A percentile compares a stretch with the other conserved stretches of the same genome.
Conservation (phyloP, 371 early-diverging fungal species). For the Mortierella sp. region DNA sequence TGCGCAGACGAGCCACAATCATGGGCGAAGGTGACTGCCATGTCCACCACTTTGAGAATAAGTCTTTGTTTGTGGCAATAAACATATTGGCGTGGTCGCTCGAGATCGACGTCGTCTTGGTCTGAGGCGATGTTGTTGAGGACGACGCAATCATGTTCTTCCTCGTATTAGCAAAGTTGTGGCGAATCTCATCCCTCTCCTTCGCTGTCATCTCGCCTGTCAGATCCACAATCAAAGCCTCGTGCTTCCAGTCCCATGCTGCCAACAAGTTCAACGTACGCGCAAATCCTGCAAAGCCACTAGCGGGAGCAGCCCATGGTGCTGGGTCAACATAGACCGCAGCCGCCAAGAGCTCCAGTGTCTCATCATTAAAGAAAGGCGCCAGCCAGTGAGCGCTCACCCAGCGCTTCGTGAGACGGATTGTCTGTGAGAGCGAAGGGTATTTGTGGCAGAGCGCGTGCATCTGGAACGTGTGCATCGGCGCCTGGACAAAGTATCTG, state of each 20-base stretch:
- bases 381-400: conserved; percentile 79
- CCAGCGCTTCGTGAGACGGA: conserved; percentile 91
- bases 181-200: conserved; percentile 59
- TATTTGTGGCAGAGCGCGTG: conserved; percentile 77
- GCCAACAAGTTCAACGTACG: conserved; percentile 79
- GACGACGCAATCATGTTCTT: conserved; percentile 31
- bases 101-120: conserved; percentile 35
- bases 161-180: conserved; percentile 60
- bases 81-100: conserved; percentile 67
- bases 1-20: conserved; percentile 68
- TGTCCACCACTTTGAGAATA: conserved; percentile 68
- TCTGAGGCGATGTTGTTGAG: conserved; percentile 16
- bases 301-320: conserved; percentile 71
- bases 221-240: conserved; percentile 83
- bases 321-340: conserved; percentile 73
- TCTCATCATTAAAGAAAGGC: conserved; percentile 67
- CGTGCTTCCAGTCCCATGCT: conserved; percentile 78
- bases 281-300: conserved; percentile 76
- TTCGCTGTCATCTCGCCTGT: conserved; percentile 66
- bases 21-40: conserved; percentile 62
- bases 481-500: conserved; percentile 63
- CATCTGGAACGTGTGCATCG: conserved; percentile 73
- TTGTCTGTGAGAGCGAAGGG: conserved; percentile 75
- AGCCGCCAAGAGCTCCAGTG: conserved; percentile 70
- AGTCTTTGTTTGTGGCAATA: conserved; percentile 74